Percentiles rank a stretch among this genome's conserved stretches.
These are phyloP conservation scores for Pythium insidiosum DNA, from an alignment of 352 stramenopile genomes.

Conservation along the genomic window DNA sequence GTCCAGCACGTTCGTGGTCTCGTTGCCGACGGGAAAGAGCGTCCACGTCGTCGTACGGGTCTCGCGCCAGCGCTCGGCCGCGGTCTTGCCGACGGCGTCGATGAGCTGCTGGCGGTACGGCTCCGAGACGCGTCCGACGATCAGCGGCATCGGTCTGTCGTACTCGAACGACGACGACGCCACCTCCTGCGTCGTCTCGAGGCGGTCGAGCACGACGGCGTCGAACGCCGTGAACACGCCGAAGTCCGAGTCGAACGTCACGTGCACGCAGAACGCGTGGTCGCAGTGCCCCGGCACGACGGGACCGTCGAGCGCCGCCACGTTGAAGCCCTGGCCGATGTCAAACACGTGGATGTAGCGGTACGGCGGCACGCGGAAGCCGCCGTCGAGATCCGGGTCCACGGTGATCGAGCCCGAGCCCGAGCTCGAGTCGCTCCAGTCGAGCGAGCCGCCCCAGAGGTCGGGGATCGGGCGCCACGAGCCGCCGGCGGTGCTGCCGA, in stretches of 20 bases:
- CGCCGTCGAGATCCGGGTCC: conserved; percentile 5
- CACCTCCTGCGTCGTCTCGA: conserved; percentile 13
- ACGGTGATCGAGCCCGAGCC: too few species aligned
- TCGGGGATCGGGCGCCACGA: too few species aligned
- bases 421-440: too few species aligned
- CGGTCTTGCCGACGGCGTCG: neutral
- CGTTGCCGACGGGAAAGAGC: conserved; percentile 11
- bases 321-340: conserved; percentile 1
- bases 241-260: conserved; percentile 37
- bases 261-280: conserved; percentile 17
- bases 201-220: conserved; percentile 38
- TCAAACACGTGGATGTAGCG: conserved; percentile 6
- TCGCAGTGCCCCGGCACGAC: conserved; percentile 1
- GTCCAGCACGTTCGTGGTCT: conserved; percentile 24
- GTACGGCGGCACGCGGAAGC: neutral
- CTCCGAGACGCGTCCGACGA: conserved; percentile 20
- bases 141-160: conserved; percentile 15
- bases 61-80: conserved; percentile 17
- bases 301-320: neutral
- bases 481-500: too few species aligned
- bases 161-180: conserved; percentile 1
- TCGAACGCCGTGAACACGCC: conserved; percentile 39
- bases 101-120: neutral
- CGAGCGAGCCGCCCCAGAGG: too few species aligned
- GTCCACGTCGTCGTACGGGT: conserved; percentile 28